Conservation (phyloP, 83 land plant genomes). For the Isoetes engelmannii region DNA sequence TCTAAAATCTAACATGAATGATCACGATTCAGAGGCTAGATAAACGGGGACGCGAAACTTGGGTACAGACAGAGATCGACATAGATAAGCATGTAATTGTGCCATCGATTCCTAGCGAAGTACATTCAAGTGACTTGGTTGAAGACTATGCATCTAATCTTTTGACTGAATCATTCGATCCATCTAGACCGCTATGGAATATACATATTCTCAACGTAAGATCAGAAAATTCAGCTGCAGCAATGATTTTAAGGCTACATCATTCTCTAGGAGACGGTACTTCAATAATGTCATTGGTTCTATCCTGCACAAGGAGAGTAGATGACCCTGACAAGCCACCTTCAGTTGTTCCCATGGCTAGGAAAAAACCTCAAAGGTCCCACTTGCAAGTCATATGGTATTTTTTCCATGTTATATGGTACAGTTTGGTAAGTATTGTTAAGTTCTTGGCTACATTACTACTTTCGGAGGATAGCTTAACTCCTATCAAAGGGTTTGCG, state of each 20-base stretch:
- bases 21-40: conserved; percentile 30
- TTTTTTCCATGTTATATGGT: conserved; percentile 17
- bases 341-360: conserved; percentile 24
- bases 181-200: conserved; percentile 56
- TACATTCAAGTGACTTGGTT: conserved; percentile 17
- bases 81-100: conserved; percentile 34
- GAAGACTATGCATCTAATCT: conserved; percentile 38
- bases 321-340: conserved; percentile 44
- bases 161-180: conserved; percentile 25
- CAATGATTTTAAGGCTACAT: conserved; percentile 44
- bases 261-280: conserved; percentile 76
- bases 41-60: conserved; percentile 14
- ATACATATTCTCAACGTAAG: conserved; percentile 41
- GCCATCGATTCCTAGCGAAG: conserved; percentile 21
- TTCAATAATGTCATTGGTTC: conserved; percentile 61
- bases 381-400: not conserved
- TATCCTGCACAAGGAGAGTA: conserved; percentile 47
- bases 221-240: conserved; percentile 36
- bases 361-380: not conserved
- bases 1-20: too few relatives aligned
- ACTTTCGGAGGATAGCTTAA: conserved; percentile 44
- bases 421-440: conserved; percentile 34
- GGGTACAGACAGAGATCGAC: conserved; percentile 37
- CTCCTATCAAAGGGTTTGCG: conserved; percentile 40
- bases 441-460: conserved; percentile 26